Base-by-base conservation (phyloP, 305 asterid genomes). In the Plantago coronopus region DNA sequence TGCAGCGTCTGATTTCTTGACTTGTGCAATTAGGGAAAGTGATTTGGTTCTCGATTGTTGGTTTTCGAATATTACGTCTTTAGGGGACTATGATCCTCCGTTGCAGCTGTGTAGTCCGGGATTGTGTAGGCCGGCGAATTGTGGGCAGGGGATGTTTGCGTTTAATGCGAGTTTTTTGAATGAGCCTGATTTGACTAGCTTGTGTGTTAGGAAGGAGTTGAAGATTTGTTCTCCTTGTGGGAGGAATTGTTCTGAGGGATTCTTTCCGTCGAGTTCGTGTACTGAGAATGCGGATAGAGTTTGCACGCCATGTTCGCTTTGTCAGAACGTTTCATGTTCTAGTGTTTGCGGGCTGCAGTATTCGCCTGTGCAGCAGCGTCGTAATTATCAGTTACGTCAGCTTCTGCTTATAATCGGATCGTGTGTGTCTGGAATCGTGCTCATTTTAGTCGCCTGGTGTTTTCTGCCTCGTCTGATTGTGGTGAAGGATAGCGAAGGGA, bases 91-190 rank as follows among this genome's bases (percentile, higher is more conserved):
- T 61, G 91, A 85, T 72, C 99, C 99, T 40, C 99, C 99, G 0
- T 61, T 93, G 85, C 85, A 93, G 91, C 65, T 93, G 56, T 93
- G 96, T 62, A 93, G 97, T 63, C 99, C 99, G 0, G 97, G 99
- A 0, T 72, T 89, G 22, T 93, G 99, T 67, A 72, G 69, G 9
- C 73, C 94, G 4, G 76, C 72, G 40, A 21, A 69, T 5, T 93
- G 99, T 20, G 76, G 83, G 0, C 81, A 75, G 46, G 86, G 83
- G 27, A 79, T 69, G 80, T 93, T 89, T 67, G 80, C 95, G 12
- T 93, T 86, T 83, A 85, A 93, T 57, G 99, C 99, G 1, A 93
- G 97, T 83, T 78, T 81, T 48, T 73, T 93, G 6, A 83, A 79
- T 62, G 99, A 89, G 82, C 80, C 89, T 0, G 98, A 91, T 76